Base-by-base conservation (phyloP, 768 basidiomycete species). In the Tylopilus subfusipes region DNA sequence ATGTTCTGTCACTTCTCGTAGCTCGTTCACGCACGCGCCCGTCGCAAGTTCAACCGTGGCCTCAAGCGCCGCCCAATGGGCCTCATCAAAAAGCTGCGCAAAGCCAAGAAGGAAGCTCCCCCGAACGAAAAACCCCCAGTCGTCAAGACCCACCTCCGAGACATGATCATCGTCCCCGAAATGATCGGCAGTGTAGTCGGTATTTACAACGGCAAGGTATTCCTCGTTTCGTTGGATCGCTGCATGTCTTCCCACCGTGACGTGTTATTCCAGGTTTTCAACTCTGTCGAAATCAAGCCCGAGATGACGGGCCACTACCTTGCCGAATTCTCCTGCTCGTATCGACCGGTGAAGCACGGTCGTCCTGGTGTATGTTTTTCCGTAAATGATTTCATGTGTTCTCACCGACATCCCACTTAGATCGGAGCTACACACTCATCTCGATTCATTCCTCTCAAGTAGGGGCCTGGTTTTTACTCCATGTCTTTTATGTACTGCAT, bases 261-360 rank as follows among this genome's bases (percentile, higher is more conserved):
- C 47, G 7, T 30, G 14, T 48, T 44, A 30, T 59, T 19, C 36
- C 39, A 92, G 89, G 85, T 88, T 57, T 93, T 93, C 82, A 93
- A 93, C 80, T 86, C 93, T 40, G 93, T 98, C 60, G 96, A 98
- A 78, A 95, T 98, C 81, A 98, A 96, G 81, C 95, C 97, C 62
- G 97, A 99, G 76, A 99, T 99, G 97, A 92, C 90, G 59, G 97
- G 97, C 55, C 95, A 96, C 85, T 98, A 99, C 80, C 93, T 98
- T 71, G 97, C 82, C 59, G 97, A 99, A 78, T 92, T 91, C 78
- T 91, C 91, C 29, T 91, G 90, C 79, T 93, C 96, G 57, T 98
- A 97, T 88, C 84, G 89, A 72, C 96, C 96, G 67, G 96, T 99
- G 75, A 95, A 95, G 82, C 96, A 99, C 82, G 96, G 96, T 83